These are phyloP conservation scores for maize (Zea mays) DNA, from an alignment of 176 grass and related monocot species.

Conservation along the genomic window Zm-B73-REFERENCE-NAM-5.0 NC_050098.1:23163001-23163500, in stretches of 20 bases:
- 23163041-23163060: no score
- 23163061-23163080: no score
- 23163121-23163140: background rate
- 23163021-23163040: no score
- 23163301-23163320: background rate
- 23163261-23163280: no score
- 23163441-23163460: background rate
- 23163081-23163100: background rate
- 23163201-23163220: no score
- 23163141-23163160: no score
- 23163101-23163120: background rate
- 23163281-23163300: background rate
- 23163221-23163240: no score
- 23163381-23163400: background rate
- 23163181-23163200: no score
- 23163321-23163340: background rate
- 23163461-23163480: background rate
- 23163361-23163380: background rate
- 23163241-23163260: no score
- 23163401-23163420: slow-evolving; percentile 30
- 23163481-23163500: slow-evolving; percentile 10
- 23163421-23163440: background rate
- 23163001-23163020: no score
- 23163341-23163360: background rate
- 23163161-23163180: background rate